Percentiles rank a stretch among this genome's conserved stretches.
phyloP scores from a whole-genome alignment of 371 early-diverging fungal genomes.

The Apophysomyces elegans region DNA sequence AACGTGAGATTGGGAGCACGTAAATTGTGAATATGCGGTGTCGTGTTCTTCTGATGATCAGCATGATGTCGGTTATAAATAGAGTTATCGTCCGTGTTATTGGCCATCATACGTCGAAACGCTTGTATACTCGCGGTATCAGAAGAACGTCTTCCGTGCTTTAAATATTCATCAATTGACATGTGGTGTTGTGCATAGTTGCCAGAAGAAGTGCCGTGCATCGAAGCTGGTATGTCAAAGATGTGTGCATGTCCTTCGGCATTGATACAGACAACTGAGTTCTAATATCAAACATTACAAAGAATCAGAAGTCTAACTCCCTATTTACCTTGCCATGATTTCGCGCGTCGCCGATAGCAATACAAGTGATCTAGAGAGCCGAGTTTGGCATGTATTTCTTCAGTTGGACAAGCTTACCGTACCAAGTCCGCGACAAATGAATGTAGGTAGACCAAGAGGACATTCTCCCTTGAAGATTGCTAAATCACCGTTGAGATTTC shows the following conservation, averaged over 20 bases:
- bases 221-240: slow-evolving; percentile 54
- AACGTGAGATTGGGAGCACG: slow-evolving; percentile 69
- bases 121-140: slow-evolving; percentile 47
- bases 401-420: slow-evolving; percentile 48
- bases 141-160: slow-evolving; percentile 42
- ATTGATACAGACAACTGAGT: slow-evolving; percentile 68
- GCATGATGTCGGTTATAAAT: slow-evolving; percentile 4
- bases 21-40: slow-evolving; percentile 42
- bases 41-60: slow-evolving; percentile 15
- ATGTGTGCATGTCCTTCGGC: slow-evolving; percentile 74
- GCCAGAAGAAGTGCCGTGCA: slow-evolving; percentile 11
- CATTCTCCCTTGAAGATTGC: slow-evolving; percentile 81
- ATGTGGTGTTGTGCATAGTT: slow-evolving; percentile 28
- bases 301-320: neutral
- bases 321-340: slow-evolving; percentile 56
- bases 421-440: slow-evolving; percentile 63
- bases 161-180: slow-evolving; percentile 44
- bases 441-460: slow-evolving; percentile 53
- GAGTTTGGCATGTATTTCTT: neutral
- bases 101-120: slow-evolving; percentile 40
- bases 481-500: slow-evolving; percentile 77
- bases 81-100: slow-evolving; percentile 13
- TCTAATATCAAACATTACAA: slow-evolving; percentile 26
- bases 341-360: slow-evolving; percentile 69
- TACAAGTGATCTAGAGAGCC: slow-evolving; percentile 28